Conservation (phyloP, 192 early-diverging fungal genomes). For the Backusella luteola region DNA sequence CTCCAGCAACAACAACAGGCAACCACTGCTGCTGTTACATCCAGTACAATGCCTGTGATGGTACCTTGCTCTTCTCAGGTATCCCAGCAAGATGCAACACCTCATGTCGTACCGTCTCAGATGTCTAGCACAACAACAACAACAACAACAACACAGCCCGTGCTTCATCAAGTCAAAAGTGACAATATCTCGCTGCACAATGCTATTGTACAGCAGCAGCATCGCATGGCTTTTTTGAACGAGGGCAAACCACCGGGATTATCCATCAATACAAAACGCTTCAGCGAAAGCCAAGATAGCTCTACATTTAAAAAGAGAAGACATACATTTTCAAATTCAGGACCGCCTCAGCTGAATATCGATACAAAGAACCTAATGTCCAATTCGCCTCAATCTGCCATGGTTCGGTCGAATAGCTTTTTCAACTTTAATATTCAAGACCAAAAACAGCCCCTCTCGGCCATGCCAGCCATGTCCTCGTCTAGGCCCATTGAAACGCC, state of each 20-base stretch:
- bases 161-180: constrained; percentile 21
- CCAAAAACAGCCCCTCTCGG: not conserved
- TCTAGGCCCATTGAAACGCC: not conserved
- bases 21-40: not conserved
- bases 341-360: constrained; percentile 9
- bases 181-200: constrained; percentile 20
- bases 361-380: constrained; percentile 12
- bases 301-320: constrained; percentile 1
- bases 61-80: not conserved
- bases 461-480: not conserved
- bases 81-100: not conserved
- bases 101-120: constrained; percentile 12
- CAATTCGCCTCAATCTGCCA: not conserved
- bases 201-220: constrained; percentile 17
- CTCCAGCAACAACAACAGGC: constrained; percentile 1
- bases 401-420: not conserved
- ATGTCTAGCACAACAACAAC: not conserved
- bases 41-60: constrained; percentile 8
- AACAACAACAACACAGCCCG: not conserved
- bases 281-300: not conserved
- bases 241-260: not conserved
- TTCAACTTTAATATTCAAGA: not conserved
- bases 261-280: not conserved
- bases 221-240: constrained; percentile 5
- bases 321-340: constrained; percentile 20